These are phyloP conservation scores for Solanum lignicaule DNA, from an alignment of 257 asterid species.

Conservation along the genomic window DNA sequence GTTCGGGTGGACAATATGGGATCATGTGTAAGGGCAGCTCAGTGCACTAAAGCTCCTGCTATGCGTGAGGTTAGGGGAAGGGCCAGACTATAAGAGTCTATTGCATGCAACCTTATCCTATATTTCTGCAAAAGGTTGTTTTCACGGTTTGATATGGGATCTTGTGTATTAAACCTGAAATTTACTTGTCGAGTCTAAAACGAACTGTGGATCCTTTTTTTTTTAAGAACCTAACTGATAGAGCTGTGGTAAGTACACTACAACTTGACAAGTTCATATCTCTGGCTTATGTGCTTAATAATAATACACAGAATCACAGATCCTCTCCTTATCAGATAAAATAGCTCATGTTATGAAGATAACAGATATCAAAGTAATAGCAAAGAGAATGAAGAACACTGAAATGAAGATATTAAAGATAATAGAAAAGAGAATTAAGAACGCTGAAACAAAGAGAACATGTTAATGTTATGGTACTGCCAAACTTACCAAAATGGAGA, in stretches of 20 bases:
- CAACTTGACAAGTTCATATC: background rate
- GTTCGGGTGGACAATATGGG: background rate
- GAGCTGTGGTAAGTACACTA: background rate
- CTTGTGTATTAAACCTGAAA: background rate
- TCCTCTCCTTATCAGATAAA: background rate
- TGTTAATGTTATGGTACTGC: background rate
- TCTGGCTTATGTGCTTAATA: background rate
- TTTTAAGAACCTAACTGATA: background rate
- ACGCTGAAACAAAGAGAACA: background rate
- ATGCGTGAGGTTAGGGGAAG: background rate
- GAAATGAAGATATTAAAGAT: background rate
- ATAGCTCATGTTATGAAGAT: background rate
- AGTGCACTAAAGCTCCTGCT: background rate
- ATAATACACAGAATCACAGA: background rate
- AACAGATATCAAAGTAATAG: background rate
- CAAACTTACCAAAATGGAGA: slow-evolving; percentile 50
- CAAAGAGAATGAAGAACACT: background rate
- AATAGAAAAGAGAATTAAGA: background rate
- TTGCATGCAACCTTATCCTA: background rate
- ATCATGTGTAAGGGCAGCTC: background rate
- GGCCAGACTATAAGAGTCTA: background rate
- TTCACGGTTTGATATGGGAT: background rate
- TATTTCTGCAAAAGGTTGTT: background rate
- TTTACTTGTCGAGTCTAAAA: background rate
- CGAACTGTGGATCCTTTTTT: background rate